Conservation (phyloP, 768 basidiomycete species). For the Heimioporus sp. region DNA sequence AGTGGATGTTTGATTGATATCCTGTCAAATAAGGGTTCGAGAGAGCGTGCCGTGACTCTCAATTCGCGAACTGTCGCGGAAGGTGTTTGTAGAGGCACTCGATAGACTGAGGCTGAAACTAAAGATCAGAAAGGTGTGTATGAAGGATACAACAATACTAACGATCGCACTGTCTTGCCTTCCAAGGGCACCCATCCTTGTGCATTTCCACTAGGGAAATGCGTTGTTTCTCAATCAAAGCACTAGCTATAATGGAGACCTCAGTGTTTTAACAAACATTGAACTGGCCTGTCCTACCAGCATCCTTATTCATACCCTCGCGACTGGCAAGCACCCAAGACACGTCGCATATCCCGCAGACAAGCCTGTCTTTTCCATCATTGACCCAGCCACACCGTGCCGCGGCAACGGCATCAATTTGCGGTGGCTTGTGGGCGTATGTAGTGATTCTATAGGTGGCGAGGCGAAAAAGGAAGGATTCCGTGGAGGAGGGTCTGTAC, state of each 20-base stretch:
- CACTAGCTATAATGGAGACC: conserved; percentile 45
- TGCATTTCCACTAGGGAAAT: conserved; percentile 64
- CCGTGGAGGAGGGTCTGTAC: conserved; percentile 75
- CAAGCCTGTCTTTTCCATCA: conserved; percentile 75
- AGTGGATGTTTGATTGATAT: conserved; percentile 71
- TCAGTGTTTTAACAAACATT: conserved; percentile 12
- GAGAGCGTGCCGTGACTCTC: conserved; percentile 48
- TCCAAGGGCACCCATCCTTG: conserved; percentile 86
- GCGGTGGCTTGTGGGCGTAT: conserved; percentile 73
- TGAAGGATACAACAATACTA: conserved; percentile 20
- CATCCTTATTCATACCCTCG: conserved; percentile 72
- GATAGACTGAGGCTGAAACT: conserved; percentile 61
- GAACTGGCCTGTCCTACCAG: conserved; percentile 56
- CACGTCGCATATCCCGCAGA: conserved; percentile 67
- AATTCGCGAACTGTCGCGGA: conserved; percentile 59
- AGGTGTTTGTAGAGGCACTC: conserved; percentile 70
- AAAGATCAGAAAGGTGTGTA: conserved; percentile 1
- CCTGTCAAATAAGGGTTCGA: conserved; percentile 53
- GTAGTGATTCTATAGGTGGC: conserved; percentile 77
- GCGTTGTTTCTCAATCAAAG: conserved; percentile 73
- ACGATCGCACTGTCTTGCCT: conserved; percentile 78
- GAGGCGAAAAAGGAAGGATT: conserved; percentile 71
- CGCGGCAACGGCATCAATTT: conserved; percentile 77
- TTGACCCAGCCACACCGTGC: conserved; percentile 84
- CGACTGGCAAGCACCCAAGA: conserved; percentile 74